These are phyloP conservation scores for Discostella pseudostelligera DNA, from an alignment of 108 stramenopile species.

Conservation along the genomic window DNA sequence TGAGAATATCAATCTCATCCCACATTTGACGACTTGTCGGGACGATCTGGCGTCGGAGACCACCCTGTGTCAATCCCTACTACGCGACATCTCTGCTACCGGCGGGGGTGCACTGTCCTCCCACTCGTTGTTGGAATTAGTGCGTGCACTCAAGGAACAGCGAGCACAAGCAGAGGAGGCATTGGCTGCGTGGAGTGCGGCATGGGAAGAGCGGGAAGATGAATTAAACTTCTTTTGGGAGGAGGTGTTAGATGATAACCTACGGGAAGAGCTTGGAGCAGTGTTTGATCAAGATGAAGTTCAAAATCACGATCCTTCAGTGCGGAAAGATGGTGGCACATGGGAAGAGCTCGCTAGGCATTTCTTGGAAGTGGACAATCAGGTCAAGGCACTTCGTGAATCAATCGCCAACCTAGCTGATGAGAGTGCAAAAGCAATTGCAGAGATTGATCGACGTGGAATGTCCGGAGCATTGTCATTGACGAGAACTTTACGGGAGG, in stretches of 20 bases:
- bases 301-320: not conserved
- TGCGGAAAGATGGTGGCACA: not conserved
- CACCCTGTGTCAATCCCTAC: conserved; percentile 65
- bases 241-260: conserved; percentile 37
- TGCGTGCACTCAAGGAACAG: conserved; percentile 58
- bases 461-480: conserved; percentile 61
- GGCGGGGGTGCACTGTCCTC: conserved; percentile 56
- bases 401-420: conserved; percentile 79
- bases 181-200: conserved; percentile 34
- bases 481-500: conserved; percentile 59
- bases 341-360: conserved; percentile 16
- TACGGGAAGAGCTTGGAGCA: conserved; percentile 22
- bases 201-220: conserved; percentile 57
- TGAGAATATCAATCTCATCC: conserved; percentile 34
- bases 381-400: conserved; percentile 52
- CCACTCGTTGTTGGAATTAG: conserved; percentile 64
- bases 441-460: conserved; percentile 68
- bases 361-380: conserved; percentile 33
- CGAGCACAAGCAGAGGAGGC: conserved; percentile 44
- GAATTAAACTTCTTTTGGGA: conserved; percentile 60
- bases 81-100: conserved; percentile 30
- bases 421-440: conserved; percentile 54
- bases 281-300: conserved; percentile 20
- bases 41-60: conserved; percentile 79
- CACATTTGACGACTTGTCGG: conserved; percentile 59